phyloP scores from a whole-genome alignment of 192 early-diverging fungal species.

The Backusella macrospora region DNA sequence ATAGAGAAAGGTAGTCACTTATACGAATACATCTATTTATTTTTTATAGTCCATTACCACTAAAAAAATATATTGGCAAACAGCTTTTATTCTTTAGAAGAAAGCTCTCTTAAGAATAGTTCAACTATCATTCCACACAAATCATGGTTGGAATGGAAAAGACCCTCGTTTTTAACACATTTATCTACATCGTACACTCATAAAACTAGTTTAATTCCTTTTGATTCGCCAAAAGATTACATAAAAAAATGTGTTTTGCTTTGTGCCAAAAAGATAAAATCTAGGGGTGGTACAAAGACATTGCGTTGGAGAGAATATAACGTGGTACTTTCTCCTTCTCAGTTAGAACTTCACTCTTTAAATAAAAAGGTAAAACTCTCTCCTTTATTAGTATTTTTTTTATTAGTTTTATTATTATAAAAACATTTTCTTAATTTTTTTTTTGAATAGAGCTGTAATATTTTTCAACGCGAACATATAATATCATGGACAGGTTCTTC shows the following conservation, averaged over 20 bases:
- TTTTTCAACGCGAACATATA: background rate
- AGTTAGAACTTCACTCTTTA: background rate
- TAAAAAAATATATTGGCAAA: background rate
- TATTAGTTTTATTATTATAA: background rate
- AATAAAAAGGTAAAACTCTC: background rate
- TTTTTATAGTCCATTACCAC: background rate
- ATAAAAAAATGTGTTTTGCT: background rate
- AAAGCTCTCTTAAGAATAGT: background rate
- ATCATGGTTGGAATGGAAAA: constrained; percentile 2
- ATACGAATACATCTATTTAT: background rate
- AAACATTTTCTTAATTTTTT: too few relatives aligned
- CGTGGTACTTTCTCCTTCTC: background rate
- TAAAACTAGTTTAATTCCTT: background rate
- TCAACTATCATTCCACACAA: background rate
- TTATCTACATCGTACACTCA: background rate
- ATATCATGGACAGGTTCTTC: background rate
- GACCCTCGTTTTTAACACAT: constrained; percentile 9
- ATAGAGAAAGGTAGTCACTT: background rate
- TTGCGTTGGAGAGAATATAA: background rate
- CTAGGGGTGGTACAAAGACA: background rate
- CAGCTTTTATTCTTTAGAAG: background rate
- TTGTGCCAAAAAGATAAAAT: background rate
- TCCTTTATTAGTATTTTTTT: background rate
- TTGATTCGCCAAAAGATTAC: background rate
- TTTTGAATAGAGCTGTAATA: background rate